Percentiles rank a stretch among this genome's conserved stretches.
These are phyloP conservation scores for Tuber indicum DNA, from an alignment of 495 filamentous ascomycete species.

Conservation along the genomic window DNA sequence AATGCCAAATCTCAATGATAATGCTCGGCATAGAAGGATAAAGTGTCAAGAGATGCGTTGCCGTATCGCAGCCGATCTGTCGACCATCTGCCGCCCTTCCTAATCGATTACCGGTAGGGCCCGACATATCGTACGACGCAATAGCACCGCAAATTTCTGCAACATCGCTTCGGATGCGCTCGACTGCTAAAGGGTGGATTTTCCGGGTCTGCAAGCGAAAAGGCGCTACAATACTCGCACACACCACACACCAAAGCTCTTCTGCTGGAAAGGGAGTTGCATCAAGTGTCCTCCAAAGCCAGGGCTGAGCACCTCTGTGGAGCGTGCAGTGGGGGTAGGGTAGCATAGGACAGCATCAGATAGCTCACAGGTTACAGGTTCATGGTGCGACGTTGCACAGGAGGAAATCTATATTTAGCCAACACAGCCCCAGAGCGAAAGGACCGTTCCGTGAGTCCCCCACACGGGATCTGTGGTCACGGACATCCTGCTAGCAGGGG, in stretches of 20 bases:
- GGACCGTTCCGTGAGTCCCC: background rate
- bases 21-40: background rate
- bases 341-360: background rate
- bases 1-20: background rate
- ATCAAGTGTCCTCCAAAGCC: background rate
- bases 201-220: too few species aligned
- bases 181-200: background rate
- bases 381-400: background rate
- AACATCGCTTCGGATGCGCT: background rate
- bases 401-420: background rate
- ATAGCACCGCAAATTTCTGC: background rate
- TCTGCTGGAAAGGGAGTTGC: background rate
- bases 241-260: too few species aligned
- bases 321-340: background rate
- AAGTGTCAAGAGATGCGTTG: background rate
- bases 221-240: too few species aligned
- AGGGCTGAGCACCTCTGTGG: background rate
- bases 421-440: background rate
- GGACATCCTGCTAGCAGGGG: background rate
- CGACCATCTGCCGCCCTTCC: background rate
- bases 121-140: background rate
- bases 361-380: background rate
- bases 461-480: background rate
- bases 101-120: background rate
- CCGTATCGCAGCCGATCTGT: background rate